Percentiles rank a stretch among this genome's conserved stretches.
Conservation (phyloP, 2,329 filamentous ascomycete genomes). For the Pyricularia grisea region DNA sequence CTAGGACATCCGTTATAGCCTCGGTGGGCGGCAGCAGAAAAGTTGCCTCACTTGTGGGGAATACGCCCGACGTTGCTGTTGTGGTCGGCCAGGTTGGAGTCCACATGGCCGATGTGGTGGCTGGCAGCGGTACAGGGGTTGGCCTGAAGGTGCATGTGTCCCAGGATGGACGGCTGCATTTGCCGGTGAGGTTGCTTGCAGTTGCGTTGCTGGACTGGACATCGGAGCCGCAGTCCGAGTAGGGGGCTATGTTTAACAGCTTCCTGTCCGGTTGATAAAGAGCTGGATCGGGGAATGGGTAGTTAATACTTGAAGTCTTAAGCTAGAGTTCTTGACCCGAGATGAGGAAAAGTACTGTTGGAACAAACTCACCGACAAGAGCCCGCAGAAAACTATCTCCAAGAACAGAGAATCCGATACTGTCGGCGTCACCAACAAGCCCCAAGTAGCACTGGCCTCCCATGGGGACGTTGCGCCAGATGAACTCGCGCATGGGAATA, state of each 20-base stretch:
- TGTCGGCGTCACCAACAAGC: constrained; percentile 6
- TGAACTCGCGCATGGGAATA: constrained; percentile 11
- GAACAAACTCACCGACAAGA: constrained; percentile 1
- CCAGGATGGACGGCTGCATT: background rate
- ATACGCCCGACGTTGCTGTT: background rate
- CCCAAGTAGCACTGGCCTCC: constrained; percentile 10
- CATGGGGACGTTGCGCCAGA: constrained; percentile 9
- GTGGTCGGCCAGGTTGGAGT: background rate
- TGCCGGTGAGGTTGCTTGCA: background rate
- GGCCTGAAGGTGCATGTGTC: constrained; percentile 3
- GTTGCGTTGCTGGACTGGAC: background rate
- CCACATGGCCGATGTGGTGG: background rate
- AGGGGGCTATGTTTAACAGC: background rate
- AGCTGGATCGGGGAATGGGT: background rate
- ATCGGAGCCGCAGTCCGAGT: constrained; percentile 5
- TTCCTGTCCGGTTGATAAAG: constrained; percentile 4
- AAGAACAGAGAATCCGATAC: constrained; percentile 10
- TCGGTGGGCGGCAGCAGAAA: background rate
- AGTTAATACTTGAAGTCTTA: background rate
- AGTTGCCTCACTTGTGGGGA: background rate
- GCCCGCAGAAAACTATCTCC: constrained; percentile 13
- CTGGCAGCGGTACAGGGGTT: background rate
- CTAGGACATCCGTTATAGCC: background rate
- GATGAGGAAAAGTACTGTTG: background rate
- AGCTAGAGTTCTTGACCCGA: background rate